phyloP scores from a whole-genome alignment of 176 grass and related monocot genomes.

The Lolium perenne region DNA sequence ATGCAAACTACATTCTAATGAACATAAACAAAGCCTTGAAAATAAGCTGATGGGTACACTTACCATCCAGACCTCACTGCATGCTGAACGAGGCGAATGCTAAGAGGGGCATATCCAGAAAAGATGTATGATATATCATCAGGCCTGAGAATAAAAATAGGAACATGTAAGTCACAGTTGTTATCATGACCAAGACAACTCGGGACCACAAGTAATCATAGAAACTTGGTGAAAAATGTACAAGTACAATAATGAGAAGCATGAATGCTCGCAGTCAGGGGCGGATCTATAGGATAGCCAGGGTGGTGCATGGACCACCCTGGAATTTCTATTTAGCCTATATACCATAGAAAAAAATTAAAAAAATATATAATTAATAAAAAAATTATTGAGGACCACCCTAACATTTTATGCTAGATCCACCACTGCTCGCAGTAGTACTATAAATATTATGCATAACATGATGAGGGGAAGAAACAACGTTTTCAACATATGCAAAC shows the following conservation, averaged over 20 bases:
- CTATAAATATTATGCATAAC: constrained; percentile 20
- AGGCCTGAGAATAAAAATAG: constrained; percentile 69
- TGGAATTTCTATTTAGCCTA: no score
- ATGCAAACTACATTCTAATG: not conserved
- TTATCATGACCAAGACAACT: constrained; percentile 26
- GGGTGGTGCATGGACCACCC: no score
- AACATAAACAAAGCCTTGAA: not conserved
- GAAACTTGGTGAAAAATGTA: not conserved
- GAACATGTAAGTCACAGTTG: constrained; percentile 40
- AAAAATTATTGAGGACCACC: no score
- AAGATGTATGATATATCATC: constrained; percentile 98
- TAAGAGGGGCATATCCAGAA: constrained; percentile 99
- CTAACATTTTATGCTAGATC: no score
- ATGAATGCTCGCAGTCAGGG: constrained; percentile 1
- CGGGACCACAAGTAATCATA: not conserved
- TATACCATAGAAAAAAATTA: no score
- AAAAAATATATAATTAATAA: no score
- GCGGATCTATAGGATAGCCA: no score
- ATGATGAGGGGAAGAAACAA: not conserved
- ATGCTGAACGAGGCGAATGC: constrained; percentile 96
- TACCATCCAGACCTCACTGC: constrained; percentile 97
- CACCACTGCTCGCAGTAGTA: not conserved
- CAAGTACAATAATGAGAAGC: constrained; percentile 25
- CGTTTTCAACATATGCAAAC: constrained; percentile 24
- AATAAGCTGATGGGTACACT: constrained; percentile 21